Percentiles rank a stretch among this genome's conserved stretches.
phyloP scores from a whole-genome alignment of 805 yeast species.

The Wickerhamiella lipophila region DNA sequence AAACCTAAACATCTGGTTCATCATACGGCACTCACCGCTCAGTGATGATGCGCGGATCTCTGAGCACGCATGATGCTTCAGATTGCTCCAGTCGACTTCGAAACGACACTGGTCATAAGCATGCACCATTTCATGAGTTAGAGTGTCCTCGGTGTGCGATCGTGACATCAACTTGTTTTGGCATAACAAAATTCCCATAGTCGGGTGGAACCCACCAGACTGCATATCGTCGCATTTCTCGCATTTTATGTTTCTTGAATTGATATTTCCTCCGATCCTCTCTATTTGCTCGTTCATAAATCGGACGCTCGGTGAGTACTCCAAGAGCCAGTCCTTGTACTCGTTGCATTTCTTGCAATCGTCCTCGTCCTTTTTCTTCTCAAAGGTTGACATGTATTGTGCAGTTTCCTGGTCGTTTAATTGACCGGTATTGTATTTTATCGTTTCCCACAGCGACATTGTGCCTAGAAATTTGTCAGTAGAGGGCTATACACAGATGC shows the following conservation, averaged over 20 bases:
- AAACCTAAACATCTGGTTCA: conserved; percentile 61
- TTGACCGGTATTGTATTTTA: conserved; percentile 18
- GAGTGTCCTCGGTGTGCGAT: conserved; percentile 78
- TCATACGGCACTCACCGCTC: conserved; percentile 88
- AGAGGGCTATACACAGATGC: neutral
- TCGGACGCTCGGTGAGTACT: conserved; percentile 62
- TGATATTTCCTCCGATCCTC: conserved; percentile 46
- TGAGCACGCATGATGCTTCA: conserved; percentile 92
- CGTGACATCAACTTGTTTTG: conserved; percentile 64
- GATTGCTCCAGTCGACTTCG: conserved; percentile 69
- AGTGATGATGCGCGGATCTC: conserved; percentile 87
- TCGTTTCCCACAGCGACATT: conserved; percentile 8
- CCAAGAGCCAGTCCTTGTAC: conserved; percentile 65
- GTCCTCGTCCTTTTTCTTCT: conserved; percentile 38
- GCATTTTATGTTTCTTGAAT: conserved; percentile 50
- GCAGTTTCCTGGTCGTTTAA: conserved; percentile 8
- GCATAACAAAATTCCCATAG: conserved; percentile 73
- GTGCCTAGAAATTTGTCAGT: neutral
- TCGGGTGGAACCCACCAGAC: conserved; percentile 91
- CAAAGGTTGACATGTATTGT: conserved; percentile 32
- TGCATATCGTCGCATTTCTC: conserved; percentile 70
- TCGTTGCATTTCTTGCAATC: conserved; percentile 67
- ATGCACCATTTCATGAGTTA: conserved; percentile 87
- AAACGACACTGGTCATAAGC: conserved; percentile 85
- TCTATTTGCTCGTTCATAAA: conserved; percentile 78